These are phyloP conservation scores for Cardamine chenopodiifolia DNA, from an alignment of 345 rosid genomes.

Conservation along the genomic window DNA sequence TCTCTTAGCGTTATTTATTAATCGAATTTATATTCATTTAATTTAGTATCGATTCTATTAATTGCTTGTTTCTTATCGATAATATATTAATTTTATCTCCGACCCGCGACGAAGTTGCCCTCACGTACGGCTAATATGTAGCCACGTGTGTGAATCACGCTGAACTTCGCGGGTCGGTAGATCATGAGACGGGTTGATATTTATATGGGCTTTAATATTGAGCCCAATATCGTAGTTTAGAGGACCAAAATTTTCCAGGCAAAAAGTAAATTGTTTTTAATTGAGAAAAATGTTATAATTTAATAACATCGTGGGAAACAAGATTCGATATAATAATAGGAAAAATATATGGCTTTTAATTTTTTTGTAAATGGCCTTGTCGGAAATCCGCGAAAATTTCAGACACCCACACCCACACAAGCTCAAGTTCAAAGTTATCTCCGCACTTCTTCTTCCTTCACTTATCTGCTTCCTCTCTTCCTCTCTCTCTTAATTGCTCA, in stretches of 20 bases:
- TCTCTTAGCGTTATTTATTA: constrained; percentile 23
- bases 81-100: constrained; percentile 1
- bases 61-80: constrained; percentile 16
- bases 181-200: not conserved
- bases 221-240: constrained; percentile 9
- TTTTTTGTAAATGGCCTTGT: constrained; percentile 49
- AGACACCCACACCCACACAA: constrained; percentile 69
- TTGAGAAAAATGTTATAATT: not conserved
- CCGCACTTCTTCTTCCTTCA: constrained; percentile 35
- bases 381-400: constrained; percentile 47
- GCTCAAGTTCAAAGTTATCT: constrained; percentile 42
- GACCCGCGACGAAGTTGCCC: constrained; percentile 15
- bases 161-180: not conserved
- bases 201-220: constrained; percentile 5
- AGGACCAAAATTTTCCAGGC: constrained; percentile 2
- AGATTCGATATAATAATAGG: not conserved
- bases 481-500: constrained; percentile 10
- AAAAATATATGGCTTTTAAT: not conserved
- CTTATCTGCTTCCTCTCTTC: constrained; percentile 34
- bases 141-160: constrained; percentile 29
- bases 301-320: not conserved
- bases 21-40: constrained; percentile 26
- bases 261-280: not conserved
- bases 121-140: constrained; percentile 10
- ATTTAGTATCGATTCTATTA: not conserved